Percentiles rank a stretch among this genome's conserved stretches.
Evolutionary conservation across 352 stramenopile genomes (phyloP).

Genomic region (Pythium rhizo-oryzae): DNA sequence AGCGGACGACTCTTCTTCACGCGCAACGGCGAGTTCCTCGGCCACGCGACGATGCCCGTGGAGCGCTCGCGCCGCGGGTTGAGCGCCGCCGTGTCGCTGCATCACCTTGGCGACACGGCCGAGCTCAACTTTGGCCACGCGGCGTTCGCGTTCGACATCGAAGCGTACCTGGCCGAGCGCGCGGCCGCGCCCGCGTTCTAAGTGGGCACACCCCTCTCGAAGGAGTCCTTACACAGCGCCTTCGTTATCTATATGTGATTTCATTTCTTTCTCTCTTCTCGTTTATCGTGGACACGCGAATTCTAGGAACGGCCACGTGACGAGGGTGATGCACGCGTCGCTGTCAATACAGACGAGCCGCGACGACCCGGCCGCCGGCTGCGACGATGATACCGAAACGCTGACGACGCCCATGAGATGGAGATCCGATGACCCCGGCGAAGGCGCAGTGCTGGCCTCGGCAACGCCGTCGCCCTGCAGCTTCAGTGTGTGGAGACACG

Average conservation of each 20-base stretch:
- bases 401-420: slow-evolving; percentile 25
- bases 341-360: slow-evolving; percentile 58
- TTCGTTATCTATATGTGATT: too few species aligned
- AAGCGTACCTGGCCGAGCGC: slow-evolving; percentile 20
- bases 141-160: slow-evolving; percentile 41
- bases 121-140: slow-evolving; percentile 38
- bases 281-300: slow-evolving; percentile 21
- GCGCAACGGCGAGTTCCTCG: slow-evolving; percentile 34
- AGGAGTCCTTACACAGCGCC: too few species aligned
- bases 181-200: not conserved
- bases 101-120: slow-evolving; percentile 37
- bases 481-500: slow-evolving; percentile 48
- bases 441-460: not conserved
- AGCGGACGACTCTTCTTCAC: slow-evolving; percentile 41
- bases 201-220: too few species aligned
- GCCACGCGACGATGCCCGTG: slow-evolving; percentile 14
- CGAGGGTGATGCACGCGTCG: slow-evolving; percentile 31
- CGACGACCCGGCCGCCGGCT: too few species aligned
- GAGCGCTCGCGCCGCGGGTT: slow-evolving; percentile 10
- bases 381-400: not conserved
- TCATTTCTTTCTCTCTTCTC: not conserved
- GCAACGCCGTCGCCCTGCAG: slow-evolving; percentile 13
- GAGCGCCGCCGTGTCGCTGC: slow-evolving; percentile 40
- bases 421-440: not conserved
- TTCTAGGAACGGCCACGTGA: slow-evolving; percentile 61